Evolutionary conservation across 2,329 filamentous ascomycete genomes (phyloP).

Genomic region (Exophiala mesophila): DNA sequence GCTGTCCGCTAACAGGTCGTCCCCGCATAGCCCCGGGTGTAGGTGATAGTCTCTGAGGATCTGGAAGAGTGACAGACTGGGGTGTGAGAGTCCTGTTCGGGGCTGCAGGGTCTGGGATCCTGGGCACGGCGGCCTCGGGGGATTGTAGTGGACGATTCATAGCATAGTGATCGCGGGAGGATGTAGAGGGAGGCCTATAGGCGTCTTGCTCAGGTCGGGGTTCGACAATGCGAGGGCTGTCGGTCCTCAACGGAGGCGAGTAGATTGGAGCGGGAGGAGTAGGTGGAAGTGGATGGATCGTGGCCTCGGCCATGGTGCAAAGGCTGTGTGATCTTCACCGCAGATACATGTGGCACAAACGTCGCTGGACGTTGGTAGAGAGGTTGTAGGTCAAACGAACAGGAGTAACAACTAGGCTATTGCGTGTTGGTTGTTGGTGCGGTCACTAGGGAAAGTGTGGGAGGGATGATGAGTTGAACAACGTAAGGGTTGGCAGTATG

Average conservation of each 20-base stretch:
- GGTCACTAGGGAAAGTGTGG: too few relatives aligned
- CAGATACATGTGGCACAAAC: too few relatives aligned
- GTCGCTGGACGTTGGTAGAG: too few relatives aligned
- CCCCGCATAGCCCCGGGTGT: constrained; percentile 14
- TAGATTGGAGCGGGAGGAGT: constrained; percentile 43
- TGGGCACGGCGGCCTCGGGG: constrained; percentile 19
- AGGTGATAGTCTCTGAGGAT: constrained; percentile 21
- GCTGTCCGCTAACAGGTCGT: constrained; percentile 11
- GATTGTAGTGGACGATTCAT: constrained; percentile 16
- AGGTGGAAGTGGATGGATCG: constrained; percentile 26
- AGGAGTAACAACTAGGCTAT: too few relatives aligned
- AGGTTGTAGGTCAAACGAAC: too few relatives aligned
- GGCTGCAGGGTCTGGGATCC: constrained; percentile 10
- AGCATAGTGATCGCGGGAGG: background rate
- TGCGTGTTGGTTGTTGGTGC: too few relatives aligned
- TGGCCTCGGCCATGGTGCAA: constrained; percentile 19
- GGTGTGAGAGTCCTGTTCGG: constrained; percentile 18
- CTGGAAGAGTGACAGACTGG: constrained; percentile 13
- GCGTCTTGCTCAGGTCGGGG: constrained; percentile 15
- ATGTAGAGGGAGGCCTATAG: background rate
- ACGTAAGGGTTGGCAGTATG: too few relatives aligned
- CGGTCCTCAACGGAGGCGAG: constrained; percentile 33
- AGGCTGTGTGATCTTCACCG: too few relatives aligned
- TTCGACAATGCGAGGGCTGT: constrained; percentile 20
- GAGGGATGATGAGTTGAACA: too few relatives aligned